Evolutionary conservation across 257 asterid species (phyloP).

Genomic region (Lycium ferocissimum): DNA sequence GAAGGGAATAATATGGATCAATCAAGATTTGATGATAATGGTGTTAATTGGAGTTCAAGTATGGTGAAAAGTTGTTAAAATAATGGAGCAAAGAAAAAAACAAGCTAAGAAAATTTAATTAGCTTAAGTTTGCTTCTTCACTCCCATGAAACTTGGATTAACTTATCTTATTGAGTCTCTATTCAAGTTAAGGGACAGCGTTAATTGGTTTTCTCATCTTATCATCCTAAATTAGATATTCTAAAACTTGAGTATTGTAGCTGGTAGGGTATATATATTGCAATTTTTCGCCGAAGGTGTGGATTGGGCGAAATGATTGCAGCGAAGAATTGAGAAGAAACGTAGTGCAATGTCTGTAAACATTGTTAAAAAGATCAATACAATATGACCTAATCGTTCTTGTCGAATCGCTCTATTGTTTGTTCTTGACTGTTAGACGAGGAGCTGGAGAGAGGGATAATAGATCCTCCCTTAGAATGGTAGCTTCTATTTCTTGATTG

Average conservation of each 20-base stretch:
- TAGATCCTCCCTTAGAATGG: not conserved
- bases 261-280: not conserved
- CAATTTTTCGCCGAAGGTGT: too few species aligned
- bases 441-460: not conserved
- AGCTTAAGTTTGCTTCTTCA: not conserved
- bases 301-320: too few species aligned
- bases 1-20: not conserved
- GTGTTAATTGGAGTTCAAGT: constrained; percentile 2
- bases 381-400: not conserved
- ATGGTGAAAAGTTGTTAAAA: constrained; percentile 16
- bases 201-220: not conserved
- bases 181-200: not conserved
- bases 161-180: not conserved
- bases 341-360: too few species aligned
- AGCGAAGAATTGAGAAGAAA: not conserved
- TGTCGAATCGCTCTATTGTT: not conserved
- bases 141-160: not conserved
- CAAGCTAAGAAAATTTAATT: not conserved
- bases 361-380: too few species aligned
- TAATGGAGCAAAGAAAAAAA: not conserved
- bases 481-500: constrained; percentile 1
- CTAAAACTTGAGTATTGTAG: not conserved
- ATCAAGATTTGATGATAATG: not conserved
- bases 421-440: not conserved
- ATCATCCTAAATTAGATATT: not conserved